Evolutionary conservation across 805 yeast genomes (phyloP).

Genomic region (Ogataea sp.): DNA sequence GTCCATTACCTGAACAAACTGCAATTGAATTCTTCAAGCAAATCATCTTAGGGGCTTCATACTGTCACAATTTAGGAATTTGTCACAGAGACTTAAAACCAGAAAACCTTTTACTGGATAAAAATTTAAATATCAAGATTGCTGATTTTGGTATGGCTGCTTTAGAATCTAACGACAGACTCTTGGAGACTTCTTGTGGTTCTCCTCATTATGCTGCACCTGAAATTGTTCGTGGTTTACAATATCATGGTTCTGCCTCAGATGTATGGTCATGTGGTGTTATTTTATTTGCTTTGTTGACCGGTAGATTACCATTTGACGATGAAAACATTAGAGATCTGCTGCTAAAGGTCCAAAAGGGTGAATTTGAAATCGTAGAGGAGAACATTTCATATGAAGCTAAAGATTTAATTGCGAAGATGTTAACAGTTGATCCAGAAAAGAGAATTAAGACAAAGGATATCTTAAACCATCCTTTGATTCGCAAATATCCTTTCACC

Average conservation of each 20-base stretch:
- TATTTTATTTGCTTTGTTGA: conserved; percentile 82
- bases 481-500: conserved; percentile 61
- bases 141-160: conserved; percentile 99
- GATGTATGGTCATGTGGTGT: conserved; percentile 99
- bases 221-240: conserved; percentile 91
- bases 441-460: conserved; percentile 72
- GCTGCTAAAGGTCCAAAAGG: conserved; percentile 84
- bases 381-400: conserved; percentile 75
- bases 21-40: conserved; percentile 84
- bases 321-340: conserved; percentile 89
- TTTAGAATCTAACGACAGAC: conserved; percentile 65
- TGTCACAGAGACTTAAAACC: conserved; percentile 79
- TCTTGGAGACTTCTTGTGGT: conserved; percentile 93
- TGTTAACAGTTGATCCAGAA: conserved; percentile 77
- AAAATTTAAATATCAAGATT: conserved; percentile 81
- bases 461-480: conserved; percentile 73
- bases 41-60: conserved; percentile 55
- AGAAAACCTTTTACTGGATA: conserved; percentile 71
- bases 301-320: conserved; percentile 95
- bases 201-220: conserved; percentile 99
- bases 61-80: conserved; percentile 59
- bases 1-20: conserved; percentile 81
- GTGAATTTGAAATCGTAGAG: conserved; percentile 58
- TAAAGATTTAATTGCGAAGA: conserved; percentile 69
- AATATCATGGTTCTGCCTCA: conserved; percentile 93